Percentiles rank a stretch among this genome's conserved stretches.
phyloP scores from a whole-genome alignment of 208 protist species.

The Wallacemonas collosoma region DNA sequence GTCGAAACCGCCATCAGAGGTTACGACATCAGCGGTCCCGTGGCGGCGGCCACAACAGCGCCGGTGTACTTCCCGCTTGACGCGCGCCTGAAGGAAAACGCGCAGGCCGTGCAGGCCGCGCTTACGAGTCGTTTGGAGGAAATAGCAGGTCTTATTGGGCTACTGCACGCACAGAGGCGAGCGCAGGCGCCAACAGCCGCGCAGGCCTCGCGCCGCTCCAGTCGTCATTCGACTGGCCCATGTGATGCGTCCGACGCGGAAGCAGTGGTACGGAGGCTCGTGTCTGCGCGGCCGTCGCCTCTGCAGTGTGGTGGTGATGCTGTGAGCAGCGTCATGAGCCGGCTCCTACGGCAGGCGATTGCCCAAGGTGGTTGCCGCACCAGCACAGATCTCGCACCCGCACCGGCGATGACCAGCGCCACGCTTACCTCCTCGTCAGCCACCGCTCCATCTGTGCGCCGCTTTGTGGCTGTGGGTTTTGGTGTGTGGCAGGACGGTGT shows the following conservation, averaged over 20 bases:
- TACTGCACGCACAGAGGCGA: background rate
- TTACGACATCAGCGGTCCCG: slow-evolving; percentile 25
- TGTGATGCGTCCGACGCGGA: background rate
- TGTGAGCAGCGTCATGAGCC: slow-evolving; percentile 28
- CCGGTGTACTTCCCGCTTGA: slow-evolving; percentile 50
- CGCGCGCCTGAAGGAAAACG: slow-evolving; percentile 35
- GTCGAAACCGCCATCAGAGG: slow-evolving; percentile 48
- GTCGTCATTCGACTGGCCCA: no score
- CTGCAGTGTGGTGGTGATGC: slow-evolving; percentile 28
- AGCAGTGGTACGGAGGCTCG: slow-evolving; percentile 31
- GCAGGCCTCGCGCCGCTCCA: no score
- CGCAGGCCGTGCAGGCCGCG: slow-evolving; percentile 31
- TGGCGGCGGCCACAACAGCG: slow-evolving; percentile 20
- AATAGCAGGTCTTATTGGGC: slow-evolving; percentile 10
- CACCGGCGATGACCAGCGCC: slow-evolving; percentile 1
- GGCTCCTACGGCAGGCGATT: slow-evolving; percentile 30
- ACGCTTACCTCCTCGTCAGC: no score
- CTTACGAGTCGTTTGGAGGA: slow-evolving; percentile 31
- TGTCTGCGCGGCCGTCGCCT: slow-evolving; percentile 26
- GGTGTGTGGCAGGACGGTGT: slow-evolving; percentile 35
- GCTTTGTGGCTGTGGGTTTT: slow-evolving; percentile 6
- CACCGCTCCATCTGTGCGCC: background rate
- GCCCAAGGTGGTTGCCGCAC: slow-evolving; percentile 27
- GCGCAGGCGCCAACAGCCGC: background rate
- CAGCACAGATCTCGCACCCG: slow-evolving; percentile 21